These are phyloP conservation scores for Polychaeton citri DNA, from an alignment of 2,329 filamentous ascomycete species.

Conservation along the genomic window DNA sequence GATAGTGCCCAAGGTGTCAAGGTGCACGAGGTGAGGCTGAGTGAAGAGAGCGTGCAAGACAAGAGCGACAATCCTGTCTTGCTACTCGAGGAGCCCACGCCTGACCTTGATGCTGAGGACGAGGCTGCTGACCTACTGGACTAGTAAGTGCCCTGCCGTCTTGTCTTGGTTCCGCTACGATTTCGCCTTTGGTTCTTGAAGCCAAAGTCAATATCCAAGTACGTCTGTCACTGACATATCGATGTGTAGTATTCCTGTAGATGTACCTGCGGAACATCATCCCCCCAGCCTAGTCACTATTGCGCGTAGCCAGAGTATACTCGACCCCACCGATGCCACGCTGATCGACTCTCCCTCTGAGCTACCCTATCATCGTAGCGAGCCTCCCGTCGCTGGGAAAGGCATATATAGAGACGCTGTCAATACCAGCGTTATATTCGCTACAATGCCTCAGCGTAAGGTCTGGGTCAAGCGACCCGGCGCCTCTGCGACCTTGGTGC, in stretches of 20 bases:
- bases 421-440: too few species aligned
- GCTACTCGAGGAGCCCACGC: conserved; percentile 16
- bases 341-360: conserved; percentile 19
- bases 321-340: conserved; percentile 26
- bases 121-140: too few species aligned
- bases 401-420: conserved; percentile 6
- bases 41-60: not conserved
- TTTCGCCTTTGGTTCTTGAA: too few species aligned
- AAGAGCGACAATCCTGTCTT: conserved; percentile 9
- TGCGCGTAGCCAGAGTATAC: conserved; percentile 27
- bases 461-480: conserved; percentile 87
- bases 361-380: not conserved
- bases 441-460: conserved; percentile 49
- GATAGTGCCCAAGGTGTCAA: conserved; percentile 1
- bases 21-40: conserved; percentile 2
- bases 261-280: too few species aligned
- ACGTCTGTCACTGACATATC: not conserved
- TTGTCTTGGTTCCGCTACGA: conserved; percentile 3
- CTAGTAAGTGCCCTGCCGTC: not conserved
- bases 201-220: too few species aligned
- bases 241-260: conserved; percentile 6
- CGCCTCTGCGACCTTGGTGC: conserved; percentile 75
- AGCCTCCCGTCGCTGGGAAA: not conserved
- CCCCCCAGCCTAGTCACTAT: conserved; percentile 32
- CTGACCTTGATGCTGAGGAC: too few species aligned